These are phyloP conservation scores for Theobroma grandiflorum DNA, from an alignment of 441 rosid species.

Conservation along the genomic window DNA sequence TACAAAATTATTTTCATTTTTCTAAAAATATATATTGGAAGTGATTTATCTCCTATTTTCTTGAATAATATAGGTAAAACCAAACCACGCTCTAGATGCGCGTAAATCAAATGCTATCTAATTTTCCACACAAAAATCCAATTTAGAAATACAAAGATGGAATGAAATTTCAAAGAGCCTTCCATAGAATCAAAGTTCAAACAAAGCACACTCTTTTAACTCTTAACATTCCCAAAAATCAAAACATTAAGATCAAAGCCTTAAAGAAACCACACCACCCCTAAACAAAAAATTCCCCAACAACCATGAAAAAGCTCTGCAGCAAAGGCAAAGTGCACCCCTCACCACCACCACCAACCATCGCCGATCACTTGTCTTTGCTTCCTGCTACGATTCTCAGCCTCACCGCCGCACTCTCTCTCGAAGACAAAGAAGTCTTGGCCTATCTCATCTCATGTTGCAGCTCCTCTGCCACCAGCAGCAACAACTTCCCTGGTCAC, in stretches of 20 bases:
- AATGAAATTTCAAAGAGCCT: background rate
- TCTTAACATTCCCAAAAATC: background rate
- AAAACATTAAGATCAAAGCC: background rate
- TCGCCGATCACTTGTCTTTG: conserved; percentile 32
- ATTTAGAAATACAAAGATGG: background rate
- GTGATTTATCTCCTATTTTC: too few species aligned
- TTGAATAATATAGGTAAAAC: too few species aligned
- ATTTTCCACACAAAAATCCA: background rate
- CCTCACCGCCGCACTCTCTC: conserved; percentile 46
- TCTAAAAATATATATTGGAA: too few species aligned
- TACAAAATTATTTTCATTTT: too few species aligned
- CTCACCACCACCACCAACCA: conserved; percentile 26
- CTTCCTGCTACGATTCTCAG: conserved; percentile 51
- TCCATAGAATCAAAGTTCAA: background rate
- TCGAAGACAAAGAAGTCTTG: conserved; percentile 51
- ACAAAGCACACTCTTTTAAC: background rate
- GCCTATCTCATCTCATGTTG: conserved; percentile 52
- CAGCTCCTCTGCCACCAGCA: background rate
- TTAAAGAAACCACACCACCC: background rate
- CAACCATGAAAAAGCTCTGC: conserved; percentile 43
- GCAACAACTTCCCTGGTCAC: background rate
- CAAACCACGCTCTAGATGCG: background rate
- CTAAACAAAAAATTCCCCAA: background rate
- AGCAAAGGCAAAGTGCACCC: conserved; percentile 52
- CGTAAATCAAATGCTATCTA: background rate